phyloP scores from a whole-genome alignment of 75 land plant genomes.

The Pinus taeda region DNA sequence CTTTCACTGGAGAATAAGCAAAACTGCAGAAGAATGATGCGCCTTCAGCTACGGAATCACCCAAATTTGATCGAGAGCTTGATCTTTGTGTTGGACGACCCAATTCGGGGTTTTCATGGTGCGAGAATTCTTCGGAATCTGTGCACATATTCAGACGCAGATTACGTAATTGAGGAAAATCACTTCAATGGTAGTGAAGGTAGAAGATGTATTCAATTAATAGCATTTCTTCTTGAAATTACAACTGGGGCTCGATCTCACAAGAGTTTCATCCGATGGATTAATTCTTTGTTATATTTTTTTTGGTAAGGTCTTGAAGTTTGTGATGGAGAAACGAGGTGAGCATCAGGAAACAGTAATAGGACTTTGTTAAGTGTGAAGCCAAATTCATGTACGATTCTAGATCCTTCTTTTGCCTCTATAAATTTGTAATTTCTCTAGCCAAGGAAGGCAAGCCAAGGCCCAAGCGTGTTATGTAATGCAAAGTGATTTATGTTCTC shows the following conservation, averaged over 20 bases:
- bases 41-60: slow-evolving; percentile 5
- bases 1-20: slow-evolving; percentile 50
- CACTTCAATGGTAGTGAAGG: slow-evolving; percentile 21
- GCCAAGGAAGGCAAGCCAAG: too few relatives aligned
- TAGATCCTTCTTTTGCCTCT: too few relatives aligned
- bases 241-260: not conserved
- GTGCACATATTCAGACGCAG: slow-evolving; percentile 34
- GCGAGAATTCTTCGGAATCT: slow-evolving; percentile 61
- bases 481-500: too few relatives aligned
- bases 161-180: slow-evolving; percentile 30
- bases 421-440: too few relatives aligned
- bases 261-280: not conserved
- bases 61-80: slow-evolving; percentile 17
- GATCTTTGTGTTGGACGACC: slow-evolving; percentile 25
- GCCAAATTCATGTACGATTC: too few relatives aligned
- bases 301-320: slow-evolving; percentile 39
- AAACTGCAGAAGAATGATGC: slow-evolving; percentile 48
- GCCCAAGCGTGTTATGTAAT: too few relatives aligned
- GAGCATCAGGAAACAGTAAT: slow-evolving; percentile 48
- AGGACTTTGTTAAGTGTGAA: too few relatives aligned
- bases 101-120: slow-evolving; percentile 27
- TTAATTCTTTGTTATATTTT: not conserved
- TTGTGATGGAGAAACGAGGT: slow-evolving; percentile 39
- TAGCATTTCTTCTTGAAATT: not conserved
- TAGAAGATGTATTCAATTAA: not conserved